Evolutionary conservation across 768 basidiomycete genomes (phyloP), one percentile per base, ranked within the genome.

Genomic region (Mycena sanguinolenta): DNA sequence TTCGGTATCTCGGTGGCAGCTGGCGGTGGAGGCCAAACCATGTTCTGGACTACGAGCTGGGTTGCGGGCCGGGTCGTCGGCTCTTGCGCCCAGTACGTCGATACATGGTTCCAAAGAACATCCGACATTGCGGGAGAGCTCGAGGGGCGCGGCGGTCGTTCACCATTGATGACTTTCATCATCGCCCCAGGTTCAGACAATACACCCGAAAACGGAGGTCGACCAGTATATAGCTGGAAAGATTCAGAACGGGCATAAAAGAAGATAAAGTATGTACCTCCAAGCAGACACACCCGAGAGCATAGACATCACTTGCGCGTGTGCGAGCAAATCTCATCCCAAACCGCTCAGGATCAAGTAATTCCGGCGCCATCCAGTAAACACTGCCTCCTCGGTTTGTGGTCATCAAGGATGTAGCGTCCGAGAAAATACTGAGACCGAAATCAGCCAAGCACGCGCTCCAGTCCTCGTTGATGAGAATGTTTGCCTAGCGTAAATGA

Each of bases 221-320:
- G 42, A 0, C 57, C 55, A 10, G 65, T 58, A 34, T 58, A 58
- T 9, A 65, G 28, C 64, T 65, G 25, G 16, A 28, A 46, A 30
- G 21, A n/a, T 23, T 44, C 12, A 55, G 39, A 21, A n/a, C 28
- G 16, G 34, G 34, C n/a, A n/a, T n/a, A 21, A 2, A 36, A 23
- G 39, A 27, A 9, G 27, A n/a, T n/a, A 23, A 21, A 17, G 21
- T 19, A n/a, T n/a, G n/a, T 32, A 66, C 64, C 59, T 71, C 70
- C 2, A 65, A 17, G 58, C 70, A 71, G 25, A 66, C 52, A 61
- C 70, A 65, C 2, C 42, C 70, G 38, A 66, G 62, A 14, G 64
- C 63, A 49, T 66, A 71, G 9, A 71, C 58, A 34, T 71, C 70
- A n/a, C 28, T 67, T 19, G 70, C 63, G 9, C 36, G 32, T n/a